Base-by-base conservation (phyloP, 2,329 filamentous ascomycete genomes). In the Rhinocladiella mackenziei region DNA sequence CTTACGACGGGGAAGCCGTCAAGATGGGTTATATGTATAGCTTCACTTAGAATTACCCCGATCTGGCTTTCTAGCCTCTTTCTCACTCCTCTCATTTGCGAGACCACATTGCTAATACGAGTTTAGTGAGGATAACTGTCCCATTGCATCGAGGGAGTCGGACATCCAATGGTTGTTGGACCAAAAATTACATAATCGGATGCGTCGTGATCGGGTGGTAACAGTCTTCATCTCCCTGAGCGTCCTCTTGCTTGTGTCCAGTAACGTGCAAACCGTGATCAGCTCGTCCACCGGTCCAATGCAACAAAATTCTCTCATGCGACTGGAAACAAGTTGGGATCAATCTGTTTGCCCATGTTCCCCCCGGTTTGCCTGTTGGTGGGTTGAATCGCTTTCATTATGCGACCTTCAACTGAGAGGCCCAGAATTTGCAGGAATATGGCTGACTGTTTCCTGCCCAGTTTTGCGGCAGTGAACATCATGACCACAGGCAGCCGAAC, bases 401-500 rank as follows among this genome's bases (percentile, higher is more conserved):
- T 22, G 2, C n/a, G 6, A 13, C 3, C 30, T 41, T 29, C n/a
- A 8, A 9, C 15, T 11, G 29, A 6, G 9, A 10, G 9, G 22
- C 11, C 5, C 28, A 6, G 7, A 39, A 15, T n/a, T 14, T n/a
- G 9, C 20, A 22, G 10, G 14, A 32, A 23, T 8, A 17, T 13
- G 6, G 25, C 41, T 43, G 20, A 50, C 47, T 8, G n/a, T n/a
- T 22, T 83, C 37, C 64, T 82, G 15, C 4, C 3, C 11, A 53
- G 2, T 83, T 85, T 57, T 79, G 80, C 32, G 2, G 75, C 75
- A 2, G 80, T 73, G 3, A 73, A 72, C 3, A 77, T 84, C 55
- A 78, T 84, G 77, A 82, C 80, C 1, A 84, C 81, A 0, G 78
- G 73, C 23, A 77, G 72, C 23, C 73, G 81, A 5, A 84, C 84